Evolutionary conservation across 495 filamentous ascomycete species (phyloP), one percentile per base, ranked within the genome.

Genomic region (Cercophora newfieldiana): DNA sequence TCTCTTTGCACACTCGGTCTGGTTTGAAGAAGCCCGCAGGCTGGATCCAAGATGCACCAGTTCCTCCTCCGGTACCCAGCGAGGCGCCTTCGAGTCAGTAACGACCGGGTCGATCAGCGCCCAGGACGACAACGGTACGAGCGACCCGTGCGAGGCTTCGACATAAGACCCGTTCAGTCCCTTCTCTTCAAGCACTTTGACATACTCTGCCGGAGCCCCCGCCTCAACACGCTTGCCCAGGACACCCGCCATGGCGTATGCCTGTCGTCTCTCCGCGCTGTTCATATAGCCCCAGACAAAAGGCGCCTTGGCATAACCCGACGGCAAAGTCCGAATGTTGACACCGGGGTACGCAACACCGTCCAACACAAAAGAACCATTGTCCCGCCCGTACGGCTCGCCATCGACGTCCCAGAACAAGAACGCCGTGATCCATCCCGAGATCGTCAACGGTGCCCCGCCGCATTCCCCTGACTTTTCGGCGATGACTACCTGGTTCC

Each of bases 91-190:
- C 14, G 18, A 14, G 3, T 31, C 55, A 12, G 19, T 7, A 12
- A 31, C 28, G 21, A 53, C 24, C 25, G 61, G 61, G 4, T 48
- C 61, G 30, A 53, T 54, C 48, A 63, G 25, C 7, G 30, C 50
- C 61, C 61, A 63, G 14, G 61, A 63, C 3, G 61, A 22, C 48
- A 63, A 28, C 24, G 61, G 61, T 14, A 19, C 54, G 44, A 63
- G 48, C 61, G 61, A 54, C 7, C 24, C 28, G 49, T 63, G 61
- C 25, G 31, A 25, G 8, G 61, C 25, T 24, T 37, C 61, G 49
- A 54, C 54, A 29, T 63, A 63, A 26, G 61, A 33, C 24, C 48
- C 48, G 61, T 53, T 55, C 55, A 58, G 24, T 3, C 55, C 25
- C 55, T 58, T 26, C 44, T 33, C 55, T 10, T 2, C 28, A 1